A percentile compares a stretch with the other conserved stretches of the same genome.
These are phyloP conservation scores for Teratosphaeria nubilosa DNA, from an alignment of 2,329 filamentous ascomycete genomes.

Conservation along the genomic window DNA sequence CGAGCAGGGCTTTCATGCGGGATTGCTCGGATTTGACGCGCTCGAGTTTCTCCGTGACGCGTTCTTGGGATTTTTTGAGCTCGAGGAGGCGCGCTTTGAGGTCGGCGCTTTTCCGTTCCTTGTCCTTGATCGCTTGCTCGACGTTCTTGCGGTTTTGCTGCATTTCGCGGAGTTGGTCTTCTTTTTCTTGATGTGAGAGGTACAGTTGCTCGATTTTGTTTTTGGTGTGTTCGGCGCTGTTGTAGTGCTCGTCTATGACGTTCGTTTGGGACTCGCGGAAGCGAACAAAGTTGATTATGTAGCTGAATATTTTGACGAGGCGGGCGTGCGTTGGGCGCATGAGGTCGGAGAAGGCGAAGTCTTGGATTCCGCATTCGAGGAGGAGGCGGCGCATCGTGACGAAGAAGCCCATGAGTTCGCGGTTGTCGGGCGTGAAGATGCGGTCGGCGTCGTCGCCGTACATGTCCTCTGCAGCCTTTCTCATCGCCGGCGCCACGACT, in stretches of 20 bases:
- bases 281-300: constrained; percentile 96
- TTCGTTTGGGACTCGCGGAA: constrained; percentile 88
- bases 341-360: constrained; percentile 88
- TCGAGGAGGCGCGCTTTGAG: constrained; percentile 74
- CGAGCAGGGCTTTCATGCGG: constrained; percentile 60
- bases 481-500: constrained; percentile 90
- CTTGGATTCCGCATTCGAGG: constrained; percentile 76
- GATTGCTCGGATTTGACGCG: constrained; percentile 71
- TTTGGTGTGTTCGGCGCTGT: constrained; percentile 79
- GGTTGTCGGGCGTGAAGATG: constrained; percentile 73
- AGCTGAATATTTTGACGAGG: constrained; percentile 89
- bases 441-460: constrained; percentile 71
- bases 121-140: constrained; percentile 72
- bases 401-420: constrained; percentile 95
- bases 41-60: constrained; percentile 71
- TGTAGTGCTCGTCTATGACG: constrained; percentile 88
- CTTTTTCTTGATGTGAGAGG: constrained; percentile 77
- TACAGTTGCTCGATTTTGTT: constrained; percentile 78
- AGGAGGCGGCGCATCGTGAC: constrained; percentile 70
- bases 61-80: constrained; percentile 70
- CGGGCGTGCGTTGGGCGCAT: constrained; percentile 85
- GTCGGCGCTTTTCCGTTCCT: constrained; percentile 75
- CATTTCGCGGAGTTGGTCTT: constrained; percentile 70
- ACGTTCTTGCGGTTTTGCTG: constrained; percentile 67
- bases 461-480: constrained; percentile 77